These are phyloP conservation scores for Paracorniculantispora psalliotae DNA, from an alignment of 2,329 filamentous ascomycete species.

Conservation along the genomic window DNA sequence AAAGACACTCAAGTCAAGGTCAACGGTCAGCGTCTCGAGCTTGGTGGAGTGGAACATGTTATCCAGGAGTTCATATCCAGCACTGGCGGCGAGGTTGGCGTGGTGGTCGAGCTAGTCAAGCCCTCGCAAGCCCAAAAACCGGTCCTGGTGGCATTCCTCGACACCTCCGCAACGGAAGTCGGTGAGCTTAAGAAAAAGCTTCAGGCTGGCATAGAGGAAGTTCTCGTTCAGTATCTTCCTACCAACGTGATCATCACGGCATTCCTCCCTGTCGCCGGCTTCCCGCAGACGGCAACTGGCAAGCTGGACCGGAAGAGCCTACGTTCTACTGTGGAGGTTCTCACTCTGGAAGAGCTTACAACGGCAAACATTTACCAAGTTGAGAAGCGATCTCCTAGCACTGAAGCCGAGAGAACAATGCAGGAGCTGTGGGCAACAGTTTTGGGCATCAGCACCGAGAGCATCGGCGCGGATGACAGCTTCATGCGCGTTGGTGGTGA, in stretches of 20 bases:
- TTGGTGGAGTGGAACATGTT: constrained; percentile 18
- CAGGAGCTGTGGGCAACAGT: constrained; percentile 28
- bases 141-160: background rate
- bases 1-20: constrained; percentile 52
- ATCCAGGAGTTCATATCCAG: background rate
- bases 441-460: constrained; percentile 28
- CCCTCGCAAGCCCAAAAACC: background rate
- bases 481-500: constrained; percentile 34
- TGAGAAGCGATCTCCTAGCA: background rate
- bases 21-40: constrained; percentile 46
- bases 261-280: constrained; percentile 15
- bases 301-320: constrained; percentile 17
- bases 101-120: constrained; percentile 4
- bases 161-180: background rate
- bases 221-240: constrained; percentile 16
- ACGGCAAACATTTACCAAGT: background rate
- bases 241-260: constrained; percentile 19
- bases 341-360: background rate
- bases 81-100: background rate
- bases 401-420: background rate
- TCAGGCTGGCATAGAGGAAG: constrained; percentile 21
- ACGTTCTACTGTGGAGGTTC: background rate
- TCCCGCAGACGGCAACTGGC: constrained; percentile 14
- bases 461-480: constrained; percentile 24
- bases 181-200: background rate